Base-by-base conservation (phyloP, 768 basidiomycete genomes). In the Coprinopsis strossmayeri region DNA sequence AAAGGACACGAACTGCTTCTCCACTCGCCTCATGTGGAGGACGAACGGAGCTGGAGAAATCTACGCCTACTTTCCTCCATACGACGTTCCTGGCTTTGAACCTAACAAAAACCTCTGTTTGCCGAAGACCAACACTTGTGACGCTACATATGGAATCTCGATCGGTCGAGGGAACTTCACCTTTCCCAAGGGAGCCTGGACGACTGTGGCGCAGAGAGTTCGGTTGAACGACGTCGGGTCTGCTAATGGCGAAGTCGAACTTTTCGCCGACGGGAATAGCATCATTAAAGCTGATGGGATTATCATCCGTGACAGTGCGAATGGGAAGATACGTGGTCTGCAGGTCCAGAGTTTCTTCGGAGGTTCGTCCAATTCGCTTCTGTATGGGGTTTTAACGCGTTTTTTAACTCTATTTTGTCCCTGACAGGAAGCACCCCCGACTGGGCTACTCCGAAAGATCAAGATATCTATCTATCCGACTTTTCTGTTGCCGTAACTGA, bases 301-400 rank as follows among this genome's bases (percentile, higher is more conserved):
- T 11, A 21, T 23, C 9, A 9, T 42, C 5, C 20, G 40, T 5
- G 11, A 64, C 85, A 32, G 66, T 77, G 44, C 69, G 75, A 49
- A 66, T 66, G 76, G 77, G 30, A 69, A 69, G 50, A 73, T 87
- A 56, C 71, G 78, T 23, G 84, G 84, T n/a, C 74, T 83, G 48
- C 77, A 78, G 61, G 75, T 81, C 70, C 81, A 86, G 66, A 82
- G 83, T 15, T 87, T 86, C 74, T 87, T 87, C 53, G 84, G 83
- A 32, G 81, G 78, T 74, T 55, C 52, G 68, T 64, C 39, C 24
- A 21, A 50, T 44, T 51, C 38, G 27, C 23, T 34, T 47, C 40
- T 21, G 37, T 38, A 5, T 38, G 17, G 30, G 7, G 9, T 15
- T 38, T n/a, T 7, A 38, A 5, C n/a, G n/a, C n/a, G n/a, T 38